A percentile compares a stretch with the other conserved stretches of the same genome.
These are phyloP conservation scores for Murraya paniculata DNA, from an alignment of 345 rosid species.

Conservation along the genomic window DNA sequence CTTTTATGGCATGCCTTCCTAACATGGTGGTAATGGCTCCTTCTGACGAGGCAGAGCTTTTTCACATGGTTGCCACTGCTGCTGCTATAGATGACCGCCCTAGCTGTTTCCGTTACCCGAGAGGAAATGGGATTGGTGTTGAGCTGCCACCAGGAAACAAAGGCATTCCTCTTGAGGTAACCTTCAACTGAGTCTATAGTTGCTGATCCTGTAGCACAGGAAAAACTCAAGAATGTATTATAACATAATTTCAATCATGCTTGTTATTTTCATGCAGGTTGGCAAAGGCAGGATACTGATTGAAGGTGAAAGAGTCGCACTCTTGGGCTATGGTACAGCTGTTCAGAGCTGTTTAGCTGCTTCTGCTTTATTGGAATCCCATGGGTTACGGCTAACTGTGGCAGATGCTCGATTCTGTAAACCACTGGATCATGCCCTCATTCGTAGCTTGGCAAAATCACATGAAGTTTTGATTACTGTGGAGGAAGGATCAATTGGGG, in stretches of 20 bases:
- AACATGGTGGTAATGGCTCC: slow-evolving; percentile 99
- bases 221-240: not conserved
- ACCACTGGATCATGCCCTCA: slow-evolving; percentile 73
- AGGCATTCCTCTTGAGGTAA: slow-evolving; percentile 85
- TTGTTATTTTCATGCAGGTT: slow-evolving; percentile 41
- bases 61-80: slow-evolving; percentile 96
- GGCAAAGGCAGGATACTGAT: slow-evolving; percentile 77
- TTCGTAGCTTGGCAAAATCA: slow-evolving; percentile 78
- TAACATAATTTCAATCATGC: not conserved
- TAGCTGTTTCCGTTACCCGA: slow-evolving; percentile 92
- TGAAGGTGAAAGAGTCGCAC: slow-evolving; percentile 91
- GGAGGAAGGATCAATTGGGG: slow-evolving; percentile 97
- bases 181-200: not conserved
- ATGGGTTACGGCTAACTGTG: slow-evolving; percentile 58
- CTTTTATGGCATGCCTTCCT: slow-evolving; percentile 98
- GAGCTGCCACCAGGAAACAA: slow-evolving; percentile 71
- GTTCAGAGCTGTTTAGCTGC: slow-evolving; percentile 92
- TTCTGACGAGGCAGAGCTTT: slow-evolving; percentile 95
- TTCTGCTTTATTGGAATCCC: slow-evolving; percentile 47
- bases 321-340: slow-evolving; percentile 82
- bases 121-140: slow-evolving; percentile 91
- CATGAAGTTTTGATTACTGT: slow-evolving; percentile 84
- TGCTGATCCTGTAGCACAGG: not conserved
- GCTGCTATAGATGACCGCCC: slow-evolving; percentile 89
- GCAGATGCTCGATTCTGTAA: slow-evolving; percentile 95